Base-by-base conservation (phyloP, 2,329 filamentous ascomycete species). In the Aspergillus sp. region DNA sequence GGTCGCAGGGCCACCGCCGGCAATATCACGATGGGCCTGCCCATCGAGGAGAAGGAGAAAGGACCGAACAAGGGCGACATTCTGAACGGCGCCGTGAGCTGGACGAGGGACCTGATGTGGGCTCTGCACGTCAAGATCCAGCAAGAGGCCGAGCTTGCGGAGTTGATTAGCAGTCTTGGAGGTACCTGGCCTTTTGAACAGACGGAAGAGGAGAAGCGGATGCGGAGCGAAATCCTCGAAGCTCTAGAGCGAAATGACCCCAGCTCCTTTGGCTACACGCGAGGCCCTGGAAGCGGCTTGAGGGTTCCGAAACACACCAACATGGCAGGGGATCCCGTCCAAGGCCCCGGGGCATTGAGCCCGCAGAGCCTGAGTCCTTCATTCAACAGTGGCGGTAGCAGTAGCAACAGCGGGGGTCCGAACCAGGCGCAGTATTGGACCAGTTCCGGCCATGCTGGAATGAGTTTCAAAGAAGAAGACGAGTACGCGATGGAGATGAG, bases 31-130 rank as follows among this genome's bases (percentile, higher is more conserved):
- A 89, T 89, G 43, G 86, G 88, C 10, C 72, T 96, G 17, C 89
- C 91, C 0, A 74, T 93, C 22, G 91, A 98, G 50, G 91, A 96
- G 47, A 96, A 96, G 58, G 91, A 98, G 64, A 96, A 96, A 57
- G 91, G 91, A 1, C 91, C 91, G 4, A 96, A 96, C 69, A 98
- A 98, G 66, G 91, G 91, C 30, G 91, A 98, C 50, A 96, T 98
- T 38, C 79, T 98, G 49, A 96, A 96, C 53, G 89, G 91, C 17
- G 84, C 89, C 20, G 91, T 96, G 33, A 86, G 86, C 62, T 98
- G 91, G 91, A 95, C 86, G 40, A 78, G 89, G 42, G 91, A 98
- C 63, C 71, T 98, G 32, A 94, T 96, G 86, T 96, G 91, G 91
- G 81, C 93, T 66, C 68, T 94, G 38, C 80, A 94, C 53, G 72